Percentiles rank a stretch among this genome's conserved stretches.
Evolutionary conservation across 768 basidiomycete species (phyloP).

Genomic region (Exsudoporus frostii): DNA sequence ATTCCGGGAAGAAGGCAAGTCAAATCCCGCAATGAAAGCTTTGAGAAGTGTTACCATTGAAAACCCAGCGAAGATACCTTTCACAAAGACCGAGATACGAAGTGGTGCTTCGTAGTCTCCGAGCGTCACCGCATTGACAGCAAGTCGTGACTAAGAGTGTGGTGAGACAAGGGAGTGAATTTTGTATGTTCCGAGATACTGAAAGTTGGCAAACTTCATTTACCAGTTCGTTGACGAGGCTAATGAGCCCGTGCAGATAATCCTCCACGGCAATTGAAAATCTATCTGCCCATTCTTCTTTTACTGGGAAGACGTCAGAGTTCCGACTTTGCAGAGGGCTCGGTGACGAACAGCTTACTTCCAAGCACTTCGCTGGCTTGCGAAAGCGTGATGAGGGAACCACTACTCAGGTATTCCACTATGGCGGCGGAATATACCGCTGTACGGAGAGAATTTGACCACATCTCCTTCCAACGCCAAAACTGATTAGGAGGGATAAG

Average conservation of each 20-base stretch:
- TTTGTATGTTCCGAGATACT: background rate
- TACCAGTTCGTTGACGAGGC: slow-evolving; percentile 77
- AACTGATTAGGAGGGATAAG: slow-evolving; percentile 70
- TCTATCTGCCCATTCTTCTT: slow-evolving; percentile 66
- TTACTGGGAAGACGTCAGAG: slow-evolving; percentile 43
- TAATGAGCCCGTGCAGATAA: slow-evolving; percentile 78
- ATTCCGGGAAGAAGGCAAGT: slow-evolving; percentile 1
- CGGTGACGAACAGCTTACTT: slow-evolving; percentile 44
- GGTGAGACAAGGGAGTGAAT: slow-evolving; percentile 5
- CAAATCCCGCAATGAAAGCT: background rate
- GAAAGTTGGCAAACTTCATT: slow-evolving; percentile 20
- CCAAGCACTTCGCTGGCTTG: slow-evolving; percentile 56
- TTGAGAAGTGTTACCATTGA: slow-evolving; percentile 54
- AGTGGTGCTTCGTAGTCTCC: slow-evolving; percentile 79
- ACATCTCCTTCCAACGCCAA: slow-evolving; percentile 86
- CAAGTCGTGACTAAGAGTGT: slow-evolving; percentile 61
- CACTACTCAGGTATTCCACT: slow-evolving; percentile 58
- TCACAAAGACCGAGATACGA: slow-evolving; percentile 74
- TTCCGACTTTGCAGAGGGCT: background rate
- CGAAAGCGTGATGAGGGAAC: slow-evolving; percentile 56
- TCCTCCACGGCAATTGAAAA: slow-evolving; percentile 68
- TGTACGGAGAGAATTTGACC: slow-evolving; percentile 66
- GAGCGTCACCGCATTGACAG: slow-evolving; percentile 79
- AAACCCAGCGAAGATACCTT: slow-evolving; percentile 80
- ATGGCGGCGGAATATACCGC: slow-evolving; percentile 66